Conservation (phyloP, 2,329 filamentous ascomycete species). For the Triangularia setosa region DNA sequence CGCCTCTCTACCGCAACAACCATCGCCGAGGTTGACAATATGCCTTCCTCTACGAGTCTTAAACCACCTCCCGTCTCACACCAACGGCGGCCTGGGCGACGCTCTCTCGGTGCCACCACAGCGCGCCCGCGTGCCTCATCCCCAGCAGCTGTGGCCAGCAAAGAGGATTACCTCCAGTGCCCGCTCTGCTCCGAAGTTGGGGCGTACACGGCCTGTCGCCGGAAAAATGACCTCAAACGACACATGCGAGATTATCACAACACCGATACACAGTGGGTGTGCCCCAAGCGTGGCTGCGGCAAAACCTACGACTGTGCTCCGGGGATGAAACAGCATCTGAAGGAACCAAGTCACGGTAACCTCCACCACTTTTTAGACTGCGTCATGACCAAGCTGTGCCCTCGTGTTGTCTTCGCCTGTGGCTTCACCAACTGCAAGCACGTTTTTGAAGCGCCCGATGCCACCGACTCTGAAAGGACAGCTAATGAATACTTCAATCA, state of each 20-base stretch:
- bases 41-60: not conserved
- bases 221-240: constrained; percentile 47
- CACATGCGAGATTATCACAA: constrained; percentile 48
- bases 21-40: not conserved
- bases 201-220: constrained; percentile 39
- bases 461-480: constrained; percentile 36
- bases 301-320: constrained; percentile 47
- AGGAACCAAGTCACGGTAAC: constrained; percentile 35
- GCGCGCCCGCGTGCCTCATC: not conserved
- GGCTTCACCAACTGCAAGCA: constrained; percentile 43
- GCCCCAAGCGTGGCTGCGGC: constrained; percentile 40
- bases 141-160: not conserved
- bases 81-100: not conserved
- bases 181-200: constrained; percentile 41
- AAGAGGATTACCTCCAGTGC: constrained; percentile 26
- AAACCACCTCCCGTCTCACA: not conserved
- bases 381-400: constrained; percentile 41
- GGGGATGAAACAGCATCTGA: constrained; percentile 45
- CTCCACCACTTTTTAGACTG: constrained; percentile 36
- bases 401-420: constrained; percentile 47
- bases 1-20: not conserved
- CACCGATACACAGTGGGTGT: constrained; percentile 45
- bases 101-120: not conserved
- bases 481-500: constrained; percentile 46
- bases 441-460: constrained; percentile 42